Percentiles rank a stretch among this genome's conserved stretches.
phyloP scores from a whole-genome alignment of 1,284 basidiomycete species.

The Taiwanofungus camphoratus region DNA sequence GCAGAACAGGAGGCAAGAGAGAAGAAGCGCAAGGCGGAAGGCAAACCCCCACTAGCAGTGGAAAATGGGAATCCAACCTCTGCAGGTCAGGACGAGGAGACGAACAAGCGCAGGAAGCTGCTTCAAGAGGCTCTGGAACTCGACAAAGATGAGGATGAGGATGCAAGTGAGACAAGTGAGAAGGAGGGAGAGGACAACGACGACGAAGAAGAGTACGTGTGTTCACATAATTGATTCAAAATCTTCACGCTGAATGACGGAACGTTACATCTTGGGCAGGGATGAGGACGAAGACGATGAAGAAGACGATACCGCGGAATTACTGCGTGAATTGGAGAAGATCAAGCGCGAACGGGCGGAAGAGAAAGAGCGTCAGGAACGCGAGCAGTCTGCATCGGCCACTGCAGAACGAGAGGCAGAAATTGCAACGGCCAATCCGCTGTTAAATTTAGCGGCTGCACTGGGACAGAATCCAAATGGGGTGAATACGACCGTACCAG shows the following conservation, averaged over 20 bases:
- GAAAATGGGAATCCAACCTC: constrained; percentile 18
- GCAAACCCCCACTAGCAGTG: constrained; percentile 37
- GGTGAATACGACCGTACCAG: constrained; percentile 71
- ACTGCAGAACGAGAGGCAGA: constrained; percentile 71
- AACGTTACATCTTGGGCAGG: constrained; percentile 11
- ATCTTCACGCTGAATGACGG: background rate
- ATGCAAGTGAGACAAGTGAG: constrained; percentile 32
- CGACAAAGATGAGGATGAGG: constrained; percentile 81
- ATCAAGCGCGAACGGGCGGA: constrained; percentile 93
- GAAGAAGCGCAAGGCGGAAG: constrained; percentile 87
- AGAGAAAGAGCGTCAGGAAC: constrained; percentile 81
- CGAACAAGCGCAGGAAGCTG: constrained; percentile 35
- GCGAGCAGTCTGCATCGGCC: constrained; percentile 64
- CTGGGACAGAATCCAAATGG: constrained; percentile 64
- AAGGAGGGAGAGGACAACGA: constrained; percentile 34
- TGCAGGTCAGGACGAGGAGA: constrained; percentile 22
- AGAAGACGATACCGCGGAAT: constrained; percentile 89
- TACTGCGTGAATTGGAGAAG: constrained; percentile 90
- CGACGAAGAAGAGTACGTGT: constrained; percentile 44
- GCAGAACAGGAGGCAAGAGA: constrained; percentile 82
- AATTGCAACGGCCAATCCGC: constrained; percentile 81
- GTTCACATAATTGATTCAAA: background rate
- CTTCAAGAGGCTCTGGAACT: constrained; percentile 79
- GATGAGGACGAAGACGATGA: constrained; percentile 51
- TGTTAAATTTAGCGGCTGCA: constrained; percentile 85